phyloP scores from a whole-genome alignment of 352 stramenopile species.

The Globisporangium yorkense region DNA sequence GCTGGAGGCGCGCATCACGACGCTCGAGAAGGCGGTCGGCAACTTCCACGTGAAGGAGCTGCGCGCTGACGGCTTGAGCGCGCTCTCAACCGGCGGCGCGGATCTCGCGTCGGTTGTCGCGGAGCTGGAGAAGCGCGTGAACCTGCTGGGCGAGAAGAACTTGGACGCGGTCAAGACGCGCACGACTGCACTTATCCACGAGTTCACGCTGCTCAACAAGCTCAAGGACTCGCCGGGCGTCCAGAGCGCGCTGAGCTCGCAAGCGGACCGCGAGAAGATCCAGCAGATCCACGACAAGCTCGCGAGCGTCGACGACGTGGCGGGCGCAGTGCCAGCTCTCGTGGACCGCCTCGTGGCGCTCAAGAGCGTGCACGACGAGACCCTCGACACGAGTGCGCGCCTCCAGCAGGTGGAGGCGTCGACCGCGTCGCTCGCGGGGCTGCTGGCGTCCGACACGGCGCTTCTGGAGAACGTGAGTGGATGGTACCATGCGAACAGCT shows the following conservation, averaged over 20 bases:
- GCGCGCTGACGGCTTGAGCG: slow-evolving; percentile 34
- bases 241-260: slow-evolving; percentile 44
- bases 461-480: slow-evolving; percentile 66
- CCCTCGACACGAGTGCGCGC: slow-evolving; percentile 34
- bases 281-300: slow-evolving; percentile 71
- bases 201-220: slow-evolving; percentile 75
- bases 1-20: slow-evolving; percentile 54
- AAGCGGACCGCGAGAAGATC: slow-evolving; percentile 61
- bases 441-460: slow-evolving; percentile 57
- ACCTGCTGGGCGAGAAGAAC: slow-evolving; percentile 69
- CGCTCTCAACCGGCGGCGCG: slow-evolving; percentile 9
- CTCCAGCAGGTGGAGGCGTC: slow-evolving; percentile 61
- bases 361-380: slow-evolving; percentile 69
- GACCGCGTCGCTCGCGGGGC: slow-evolving; percentile 39
- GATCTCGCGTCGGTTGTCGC: slow-evolving; percentile 44
- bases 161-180: slow-evolving; percentile 73
- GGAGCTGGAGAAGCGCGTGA: slow-evolving; percentile 62
- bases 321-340: slow-evolving; percentile 50
- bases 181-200: slow-evolving; percentile 66
- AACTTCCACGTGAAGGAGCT: slow-evolving; percentile 46
- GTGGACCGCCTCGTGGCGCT: slow-evolving; percentile 71
- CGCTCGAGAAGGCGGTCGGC: slow-evolving; percentile 53
- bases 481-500: neutral
- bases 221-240: slow-evolving; percentile 65
- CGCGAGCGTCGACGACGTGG: slow-evolving; percentile 47